Percentiles rank a stretch among this genome's conserved stretches.
phyloP scores from a whole-genome alignment of 495 filamentous ascomycete genomes.

The Chaetomium tenue region DNA sequence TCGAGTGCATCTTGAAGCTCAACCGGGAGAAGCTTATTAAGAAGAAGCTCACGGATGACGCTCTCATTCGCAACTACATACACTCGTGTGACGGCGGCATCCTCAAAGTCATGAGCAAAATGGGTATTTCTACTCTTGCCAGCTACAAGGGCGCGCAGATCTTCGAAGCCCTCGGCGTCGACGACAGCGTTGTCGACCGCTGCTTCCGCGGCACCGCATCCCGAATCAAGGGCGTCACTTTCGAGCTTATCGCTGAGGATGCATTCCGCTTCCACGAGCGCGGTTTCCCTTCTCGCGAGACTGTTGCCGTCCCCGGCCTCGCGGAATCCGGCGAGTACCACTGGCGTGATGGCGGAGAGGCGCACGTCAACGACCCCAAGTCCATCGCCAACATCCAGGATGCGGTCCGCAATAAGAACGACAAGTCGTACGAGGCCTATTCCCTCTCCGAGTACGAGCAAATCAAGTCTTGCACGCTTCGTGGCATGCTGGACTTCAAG shows the following conservation, averaged over 20 bases:
- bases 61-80: conserved; percentile 94
- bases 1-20: conserved; percentile 99
- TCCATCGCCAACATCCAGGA: conserved; percentile 98
- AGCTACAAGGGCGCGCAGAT: conserved; percentile 99
- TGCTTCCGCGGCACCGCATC: conserved; percentile 97
- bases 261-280: conserved; percentile 96
- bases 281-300: conserved; percentile 81
- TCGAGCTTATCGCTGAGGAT: conserved; percentile 93
- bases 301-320: conserved; percentile 77
- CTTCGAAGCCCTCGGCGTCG: conserved; percentile 97
- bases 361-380: conserved; percentile 95
- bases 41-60: conserved; percentile 79
- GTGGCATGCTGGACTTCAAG: conserved; percentile 95
- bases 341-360: conserved; percentile 97
- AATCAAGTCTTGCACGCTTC: conserved; percentile 96
- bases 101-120: conserved; percentile 99
- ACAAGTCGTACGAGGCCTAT: conserved; percentile 99
- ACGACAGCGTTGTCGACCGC: conserved; percentile 91
- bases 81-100: conserved; percentile 97
- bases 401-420: conserved; percentile 96
- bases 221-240: conserved; percentile 93
- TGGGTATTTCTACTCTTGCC: conserved; percentile 98
- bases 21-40: conserved; percentile 93
- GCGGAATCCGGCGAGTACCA: conserved; percentile 97
- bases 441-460: conserved; percentile 92